These are phyloP conservation scores for Withania somnifera DNA, from an alignment of 305 asterid genomes.

Conservation along the genomic window DNA sequence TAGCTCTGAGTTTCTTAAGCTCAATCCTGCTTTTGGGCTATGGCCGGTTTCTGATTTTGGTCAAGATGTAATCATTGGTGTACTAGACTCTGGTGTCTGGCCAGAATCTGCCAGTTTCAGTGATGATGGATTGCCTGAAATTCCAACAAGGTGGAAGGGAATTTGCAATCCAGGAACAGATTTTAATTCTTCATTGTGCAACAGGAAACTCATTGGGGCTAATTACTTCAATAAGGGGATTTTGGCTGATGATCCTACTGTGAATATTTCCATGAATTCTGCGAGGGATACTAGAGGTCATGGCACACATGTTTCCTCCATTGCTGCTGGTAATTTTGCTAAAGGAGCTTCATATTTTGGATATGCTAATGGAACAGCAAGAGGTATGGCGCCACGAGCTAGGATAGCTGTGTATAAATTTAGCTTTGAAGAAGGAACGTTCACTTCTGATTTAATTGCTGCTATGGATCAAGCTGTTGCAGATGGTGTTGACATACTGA, in stretches of 20 bases:
- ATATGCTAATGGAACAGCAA: constrained; percentile 15
- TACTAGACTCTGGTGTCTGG: constrained; percentile 12
- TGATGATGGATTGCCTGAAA: constrained; percentile 9
- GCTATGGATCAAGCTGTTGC: constrained; percentile 24
- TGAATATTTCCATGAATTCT: constrained; percentile 12
- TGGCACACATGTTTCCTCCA: constrained; percentile 14
- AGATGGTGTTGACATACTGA: constrained; percentile 19
- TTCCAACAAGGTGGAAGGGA: constrained; percentile 11
- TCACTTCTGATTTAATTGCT: constrained; percentile 14
- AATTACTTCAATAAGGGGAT: constrained; percentile 11
- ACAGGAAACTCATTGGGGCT: constrained; percentile 14
- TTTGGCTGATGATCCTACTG: neutral
- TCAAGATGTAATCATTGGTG: constrained; percentile 8
- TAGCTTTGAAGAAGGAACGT: neutral
- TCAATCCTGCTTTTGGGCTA: constrained; percentile 3
- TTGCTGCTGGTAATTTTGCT: constrained; percentile 19
- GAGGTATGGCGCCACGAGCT: constrained; percentile 23
- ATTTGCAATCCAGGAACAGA: constrained; percentile 1
- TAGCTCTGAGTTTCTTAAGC: constrained; percentile 8
- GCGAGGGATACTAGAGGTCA: constrained; percentile 19
- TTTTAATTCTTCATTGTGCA: constrained; percentile 11
- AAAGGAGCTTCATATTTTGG: constrained; percentile 13
- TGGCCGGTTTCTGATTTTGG: constrained; percentile 15
- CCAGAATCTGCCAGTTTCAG: constrained; percentile 12
- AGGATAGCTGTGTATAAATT: constrained; percentile 15